phyloP scores from a whole-genome alignment of 495 filamentous ascomycete genomes.

The Cercophora newfieldiana region DNA sequence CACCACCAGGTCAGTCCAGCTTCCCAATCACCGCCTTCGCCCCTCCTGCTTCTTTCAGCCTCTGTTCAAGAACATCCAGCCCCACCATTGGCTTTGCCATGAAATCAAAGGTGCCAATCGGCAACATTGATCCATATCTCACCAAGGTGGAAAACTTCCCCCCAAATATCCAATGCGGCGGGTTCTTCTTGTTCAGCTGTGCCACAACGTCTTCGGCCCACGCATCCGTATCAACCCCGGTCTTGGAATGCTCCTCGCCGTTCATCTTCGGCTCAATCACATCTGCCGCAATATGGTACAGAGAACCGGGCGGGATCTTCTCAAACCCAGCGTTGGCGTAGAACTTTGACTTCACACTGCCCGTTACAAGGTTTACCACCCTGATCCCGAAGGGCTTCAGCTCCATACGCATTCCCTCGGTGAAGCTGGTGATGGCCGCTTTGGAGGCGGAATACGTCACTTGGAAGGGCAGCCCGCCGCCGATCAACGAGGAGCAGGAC shows the following conservation, averaged over 20 bases:
- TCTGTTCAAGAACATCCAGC: conserved; percentile 32
- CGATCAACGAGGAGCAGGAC: conserved; percentile 21
- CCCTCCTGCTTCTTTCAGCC: conserved; percentile 8
- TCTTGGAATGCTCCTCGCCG: conserved; percentile 24
- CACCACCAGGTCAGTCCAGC: not conserved
- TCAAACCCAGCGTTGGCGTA: conserved; percentile 1
- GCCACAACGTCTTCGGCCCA: conserved; percentile 31
- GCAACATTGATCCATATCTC: conserved; percentile 29
- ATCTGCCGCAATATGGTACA: conserved; percentile 23
- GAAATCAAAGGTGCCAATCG: conserved; percentile 34
- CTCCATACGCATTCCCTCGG: conserved; percentile 35
- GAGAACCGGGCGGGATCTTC: conserved; percentile 17
- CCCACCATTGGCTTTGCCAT: conserved; percentile 33
- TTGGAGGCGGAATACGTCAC: conserved; percentile 43
- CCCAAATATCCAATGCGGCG: conserved; percentile 31
- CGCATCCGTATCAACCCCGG: conserved; percentile 19
- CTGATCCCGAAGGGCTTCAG: conserved; percentile 35
- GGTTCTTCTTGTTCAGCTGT: conserved; percentile 26
- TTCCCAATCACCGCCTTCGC: not conserved
- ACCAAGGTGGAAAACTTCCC: conserved; percentile 26
- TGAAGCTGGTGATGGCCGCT: conserved; percentile 30
- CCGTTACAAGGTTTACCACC: conserved; percentile 33
- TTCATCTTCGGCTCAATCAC: conserved; percentile 24
- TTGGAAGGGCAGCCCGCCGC: conserved; percentile 25
- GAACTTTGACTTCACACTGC: conserved; percentile 19